These are phyloP conservation scores for Metschnikowia bowlesiae DNA, from an alignment of 805 yeast species.

Conservation along the genomic window DNA sequence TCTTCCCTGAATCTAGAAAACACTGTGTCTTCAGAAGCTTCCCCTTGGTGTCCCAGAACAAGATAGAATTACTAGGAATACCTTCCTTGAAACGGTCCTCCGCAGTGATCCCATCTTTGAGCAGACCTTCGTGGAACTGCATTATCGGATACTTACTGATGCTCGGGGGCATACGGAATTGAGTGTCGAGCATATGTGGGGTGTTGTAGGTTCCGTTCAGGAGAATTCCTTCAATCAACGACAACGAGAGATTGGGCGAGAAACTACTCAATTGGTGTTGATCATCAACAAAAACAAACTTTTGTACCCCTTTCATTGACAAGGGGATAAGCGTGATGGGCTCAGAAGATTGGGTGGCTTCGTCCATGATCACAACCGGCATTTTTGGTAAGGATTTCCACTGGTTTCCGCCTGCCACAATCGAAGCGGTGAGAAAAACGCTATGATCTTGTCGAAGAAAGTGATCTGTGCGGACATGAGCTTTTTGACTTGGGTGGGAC, in stretches of 20 bases:
- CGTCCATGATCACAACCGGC: constrained; percentile 75
- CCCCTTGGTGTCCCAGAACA: constrained; percentile 56
- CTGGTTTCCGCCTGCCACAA: constrained; percentile 60
- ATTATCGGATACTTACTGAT: constrained; percentile 56
- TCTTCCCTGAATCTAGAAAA: constrained; percentile 45
- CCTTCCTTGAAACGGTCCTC: constrained; percentile 45
- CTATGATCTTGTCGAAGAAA: constrained; percentile 44
- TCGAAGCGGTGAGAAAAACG: constrained; percentile 71
- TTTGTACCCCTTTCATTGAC: constrained; percentile 59
- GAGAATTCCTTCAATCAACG: constrained; percentile 64
- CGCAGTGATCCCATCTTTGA: constrained; percentile 56
- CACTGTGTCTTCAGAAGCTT: constrained; percentile 45
- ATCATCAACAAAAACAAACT: constrained; percentile 71
- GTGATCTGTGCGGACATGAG: constrained; percentile 40
- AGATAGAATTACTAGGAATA: constrained; percentile 48
- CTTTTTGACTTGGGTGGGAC: constrained; percentile 46
- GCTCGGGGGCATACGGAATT: constrained; percentile 63
- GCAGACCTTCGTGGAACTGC: constrained; percentile 45
- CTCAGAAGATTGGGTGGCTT: constrained; percentile 73
- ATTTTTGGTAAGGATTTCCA: constrained; percentile 49
- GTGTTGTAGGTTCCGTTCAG: constrained; percentile 54
- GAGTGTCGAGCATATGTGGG: constrained; percentile 67
- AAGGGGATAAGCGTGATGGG: constrained; percentile 68
- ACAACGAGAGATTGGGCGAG: constrained; percentile 61
- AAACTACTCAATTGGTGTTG: constrained; percentile 71